Evolutionary conservation across 192 early-diverging fungal species (phyloP), one percentile per base, ranked within the genome.

Genomic region (Mortierella antarctica): DNA sequence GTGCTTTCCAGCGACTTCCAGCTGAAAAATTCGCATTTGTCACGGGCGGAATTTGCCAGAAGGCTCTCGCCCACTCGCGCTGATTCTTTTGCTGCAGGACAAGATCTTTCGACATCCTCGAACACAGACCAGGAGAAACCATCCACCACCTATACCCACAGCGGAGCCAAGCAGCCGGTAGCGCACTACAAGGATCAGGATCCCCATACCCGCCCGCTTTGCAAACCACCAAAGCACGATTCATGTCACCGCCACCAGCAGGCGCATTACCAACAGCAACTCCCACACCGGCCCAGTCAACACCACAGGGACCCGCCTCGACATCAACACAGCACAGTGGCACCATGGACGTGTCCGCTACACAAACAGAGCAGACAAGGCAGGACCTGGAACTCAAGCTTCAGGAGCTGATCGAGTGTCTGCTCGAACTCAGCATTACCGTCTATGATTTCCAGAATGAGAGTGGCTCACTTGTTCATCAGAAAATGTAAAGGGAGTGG

Each of bases 401-500:
- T 15, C 83, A 86, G 57, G 87, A 88, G 44, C 50, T 86, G 64
- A 71, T 86, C 15, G 78, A 88, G 39, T 82, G 77, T 48, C 71
- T 88, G 17, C 77, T 85, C 31, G 87, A 88, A 60, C 74, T 88
- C 18, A 85, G 85, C 62, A 82, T 88, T 49, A 85, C 86, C 21
- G 87, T 88, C 62, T 86, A 88, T 55, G 87, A 88, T 58, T 88
- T 88, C 64, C 87, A 88, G 62, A 62, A 81, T 6, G 85, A 85
- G 61, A 71, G 69, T 10, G 85, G 85, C 56, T 63, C 77, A 7
- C 76, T 83, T 46, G 84, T 88, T 1, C 81, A 83, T 68, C 80
- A 88, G 55, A 88, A 88, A 69, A 83, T 88, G 87, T 88, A 80
- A 54, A 21, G 31, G 39, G 12, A 15, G n/a, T 14, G 4, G 18